Evolutionary conservation across 495 filamentous ascomycete genomes (phyloP).

Genomic region (Penicillium fimorum): DNA sequence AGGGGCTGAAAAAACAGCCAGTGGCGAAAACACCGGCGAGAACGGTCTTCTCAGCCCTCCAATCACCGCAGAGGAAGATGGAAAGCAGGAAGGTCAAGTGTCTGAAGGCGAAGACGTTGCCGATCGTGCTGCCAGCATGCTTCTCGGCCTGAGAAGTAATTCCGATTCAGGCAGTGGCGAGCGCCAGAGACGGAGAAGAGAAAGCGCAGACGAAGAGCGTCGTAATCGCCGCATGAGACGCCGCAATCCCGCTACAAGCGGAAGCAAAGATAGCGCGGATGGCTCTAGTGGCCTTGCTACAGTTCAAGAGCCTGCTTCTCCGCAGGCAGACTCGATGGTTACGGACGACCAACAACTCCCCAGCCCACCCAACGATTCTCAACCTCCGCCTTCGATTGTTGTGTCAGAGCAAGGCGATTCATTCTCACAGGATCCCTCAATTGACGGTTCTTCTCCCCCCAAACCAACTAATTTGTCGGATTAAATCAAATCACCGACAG

Average conservation of each 20-base stretch:
- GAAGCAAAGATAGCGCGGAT: slow-evolving; percentile 50
- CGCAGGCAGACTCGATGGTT: slow-evolving; percentile 23
- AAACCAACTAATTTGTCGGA: slow-evolving; percentile 35
- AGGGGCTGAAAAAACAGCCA: slow-evolving; percentile 21
- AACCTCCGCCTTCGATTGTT: slow-evolving; percentile 38
- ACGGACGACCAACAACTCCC: slow-evolving; percentile 28
- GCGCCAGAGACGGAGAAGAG: slow-evolving; percentile 59
- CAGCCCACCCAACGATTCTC: slow-evolving; percentile 30
- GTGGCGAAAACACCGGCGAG: slow-evolving; percentile 30
- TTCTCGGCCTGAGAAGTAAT: slow-evolving; percentile 74
- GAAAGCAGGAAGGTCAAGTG: slow-evolving; percentile 40
- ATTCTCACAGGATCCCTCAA: slow-evolving; percentile 20
- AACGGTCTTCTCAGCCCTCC: slow-evolving; percentile 42
- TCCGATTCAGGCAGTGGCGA: slow-evolving; percentile 54
- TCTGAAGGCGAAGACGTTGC: slow-evolving; percentile 73
- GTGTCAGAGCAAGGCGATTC: slow-evolving; percentile 35
- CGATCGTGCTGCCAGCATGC: slow-evolving; percentile 75
- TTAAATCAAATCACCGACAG: slow-evolving; percentile 17
- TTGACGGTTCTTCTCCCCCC: slow-evolving; percentile 28
- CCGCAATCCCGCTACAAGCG: slow-evolving; percentile 47
- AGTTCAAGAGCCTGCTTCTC: slow-evolving; percentile 35
- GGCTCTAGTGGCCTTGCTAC: slow-evolving; percentile 31
- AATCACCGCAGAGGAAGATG: slow-evolving; percentile 36
- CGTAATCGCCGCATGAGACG: slow-evolving; percentile 58
- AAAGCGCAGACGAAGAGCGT: slow-evolving; percentile 70